Base-by-base conservation (phyloP, 169 alveolate genomes). In the Cryptosporidium parvum region DNA sequence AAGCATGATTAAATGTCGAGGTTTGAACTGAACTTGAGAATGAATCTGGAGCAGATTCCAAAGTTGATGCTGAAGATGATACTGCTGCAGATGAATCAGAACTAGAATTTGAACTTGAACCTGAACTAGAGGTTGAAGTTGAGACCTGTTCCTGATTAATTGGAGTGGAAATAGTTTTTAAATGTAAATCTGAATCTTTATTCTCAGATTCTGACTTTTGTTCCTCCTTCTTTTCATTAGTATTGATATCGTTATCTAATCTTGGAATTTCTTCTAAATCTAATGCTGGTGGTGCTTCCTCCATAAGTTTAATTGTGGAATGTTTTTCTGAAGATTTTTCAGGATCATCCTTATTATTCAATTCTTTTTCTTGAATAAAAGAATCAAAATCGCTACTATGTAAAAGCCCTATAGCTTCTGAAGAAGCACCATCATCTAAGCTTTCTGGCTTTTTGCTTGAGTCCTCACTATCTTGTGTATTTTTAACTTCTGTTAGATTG, bases 341-440 rank as follows among this genome's bases (percentile, higher is more conserved):
- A 26, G 59, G 5, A 59, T 8, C 42, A 45, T 21, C 59, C 61
- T 29, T 69, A 53, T 68, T 69, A 39, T 84, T 12, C 0, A 8
- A 39, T 12, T 70, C 65, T 91, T 84, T 29, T 35, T 85, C 61
- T 62, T 85, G 45, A 56, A 48, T n/a, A 26, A 29, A 69, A 52
- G 71, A 23, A n/a, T 69, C 52, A 80, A 86, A 91, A 85, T 85
- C 91, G 56, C 65, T 29, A 86, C 91, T 65, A 53, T 89, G 69
- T 62, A 91, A 91, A 65, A 91, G 70, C 71, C 84, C 84, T 39
- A 69, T 42, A n/a, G 58, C 84, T 51, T 69, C 62, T n/a, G 65
- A 69, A 21, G 84, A 68, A 68, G 7, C n/a, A 9, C 4, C 3
- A 5, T 35, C 84, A 23, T 45, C 61, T 26, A 23, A 21, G 8